Conservation (phyloP, 352 stramenopile genomes). For the Globisporangium emineosum region DNA sequence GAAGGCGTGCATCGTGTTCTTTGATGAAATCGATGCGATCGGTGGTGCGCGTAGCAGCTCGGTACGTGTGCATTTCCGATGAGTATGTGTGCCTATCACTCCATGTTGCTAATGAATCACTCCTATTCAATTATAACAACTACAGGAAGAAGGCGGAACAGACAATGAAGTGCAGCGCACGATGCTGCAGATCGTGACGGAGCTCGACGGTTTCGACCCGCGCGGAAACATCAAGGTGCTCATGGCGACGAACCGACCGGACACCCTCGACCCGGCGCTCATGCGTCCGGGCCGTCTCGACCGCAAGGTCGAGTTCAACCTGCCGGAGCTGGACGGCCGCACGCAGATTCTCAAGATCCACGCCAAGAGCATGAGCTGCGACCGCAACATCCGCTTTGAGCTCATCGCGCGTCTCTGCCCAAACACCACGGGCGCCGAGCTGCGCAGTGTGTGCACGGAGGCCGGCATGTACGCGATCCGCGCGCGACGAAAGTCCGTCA, state of each 20-base stretch:
- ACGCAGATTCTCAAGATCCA: conserved; percentile 99
- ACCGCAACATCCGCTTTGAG: conserved; percentile 99
- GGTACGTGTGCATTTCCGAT: conserved; percentile 19
- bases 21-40: conserved; percentile 99
- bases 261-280: conserved; percentile 96
- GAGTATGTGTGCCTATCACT: background rate
- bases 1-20: conserved; percentile 98
- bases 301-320: conserved; percentile 99
- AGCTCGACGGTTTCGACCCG: conserved; percentile 98
- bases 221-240: conserved; percentile 99
- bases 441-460: conserved; percentile 98
- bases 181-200: conserved; percentile 99
- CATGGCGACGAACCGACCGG: conserved; percentile 97
- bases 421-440: conserved; percentile 98
- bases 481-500: conserved; percentile 97
- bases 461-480: conserved; percentile 99
- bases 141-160: conserved; percentile 89
- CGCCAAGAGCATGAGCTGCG: conserved; percentile 99
- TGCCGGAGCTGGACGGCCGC: conserved; percentile 97
- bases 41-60: conserved; percentile 87
- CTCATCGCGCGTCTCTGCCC: conserved; percentile 96
- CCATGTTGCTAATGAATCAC: background rate
- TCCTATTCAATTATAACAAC: background rate
- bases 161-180: conserved; percentile 99
- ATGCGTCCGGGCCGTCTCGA: conserved; percentile 96